Conservation (phyloP, 1,284 basidiomycete species). For the Austropuccinia psidii region DNA sequence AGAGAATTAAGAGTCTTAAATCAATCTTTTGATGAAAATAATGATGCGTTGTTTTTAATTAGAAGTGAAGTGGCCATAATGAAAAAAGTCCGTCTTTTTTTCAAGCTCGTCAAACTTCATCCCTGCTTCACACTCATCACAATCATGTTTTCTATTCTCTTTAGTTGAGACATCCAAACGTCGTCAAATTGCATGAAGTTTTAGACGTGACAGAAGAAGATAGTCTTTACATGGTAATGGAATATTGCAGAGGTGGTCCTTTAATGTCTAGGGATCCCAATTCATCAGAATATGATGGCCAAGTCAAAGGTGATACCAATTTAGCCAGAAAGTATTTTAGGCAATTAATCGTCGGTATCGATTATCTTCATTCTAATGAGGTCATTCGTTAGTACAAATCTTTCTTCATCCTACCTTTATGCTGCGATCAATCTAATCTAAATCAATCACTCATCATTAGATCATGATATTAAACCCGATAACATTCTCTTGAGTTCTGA, state of each 20-base stretch:
- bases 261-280: constrained; percentile 48
- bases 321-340: constrained; percentile 52
- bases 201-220: constrained; percentile 54
- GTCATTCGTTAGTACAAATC: constrained; percentile 53
- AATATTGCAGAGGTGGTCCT: constrained; percentile 52
- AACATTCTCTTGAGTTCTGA: constrained; percentile 54
- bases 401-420: constrained; percentile 4
- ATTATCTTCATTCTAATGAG: constrained; percentile 54
- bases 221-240: constrained; percentile 53
- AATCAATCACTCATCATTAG: constrained; percentile 47
- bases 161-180: constrained; percentile 47
- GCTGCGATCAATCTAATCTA: constrained; percentile 35
- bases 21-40: constrained; percentile 7
- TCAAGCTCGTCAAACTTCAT: constrained; percentile 38
- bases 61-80: constrained; percentile 50
- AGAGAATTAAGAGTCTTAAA: neutral
- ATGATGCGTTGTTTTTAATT: constrained; percentile 48
- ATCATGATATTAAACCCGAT: constrained; percentile 52
- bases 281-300: constrained; percentile 42
- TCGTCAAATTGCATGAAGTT: constrained; percentile 55
- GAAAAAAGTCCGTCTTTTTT: constrained; percentile 51
- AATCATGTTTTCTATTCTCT: constrained; percentile 42
- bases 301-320: constrained; percentile 45
- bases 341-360: constrained; percentile 50
- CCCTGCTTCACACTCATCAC: neutral